Evolutionary conservation across 75 land plant species (phyloP).

Genomic region (Pinus taeda): DNA sequence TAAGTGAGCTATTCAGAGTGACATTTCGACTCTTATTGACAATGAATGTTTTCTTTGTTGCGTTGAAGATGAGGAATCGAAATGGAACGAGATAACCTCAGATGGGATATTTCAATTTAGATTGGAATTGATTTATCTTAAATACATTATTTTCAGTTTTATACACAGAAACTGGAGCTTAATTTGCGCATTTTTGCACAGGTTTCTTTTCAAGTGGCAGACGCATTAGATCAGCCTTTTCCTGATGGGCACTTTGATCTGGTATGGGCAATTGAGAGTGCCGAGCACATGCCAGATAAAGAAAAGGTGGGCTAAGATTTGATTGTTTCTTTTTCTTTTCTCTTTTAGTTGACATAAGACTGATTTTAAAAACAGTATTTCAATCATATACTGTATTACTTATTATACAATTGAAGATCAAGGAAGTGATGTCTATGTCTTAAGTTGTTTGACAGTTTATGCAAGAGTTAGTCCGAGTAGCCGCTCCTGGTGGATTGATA

Average conservation of each 20-base stretch:
- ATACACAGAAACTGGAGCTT: too few species aligned
- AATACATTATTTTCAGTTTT: too few species aligned
- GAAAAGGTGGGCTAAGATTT: constrained; percentile 44
- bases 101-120: too few species aligned
- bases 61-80: constrained; percentile 41
- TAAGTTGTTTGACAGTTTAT: constrained; percentile 52
- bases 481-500: constrained; percentile 89
- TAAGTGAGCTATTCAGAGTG: too few species aligned
- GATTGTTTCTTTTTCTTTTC: neutral
- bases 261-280: constrained; percentile 99
- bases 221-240: constrained; percentile 92
- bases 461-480: constrained; percentile 78
- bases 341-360: too few species aligned
- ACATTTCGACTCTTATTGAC: too few species aligned
- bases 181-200: constrained; percentile 9
- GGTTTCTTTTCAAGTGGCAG: constrained; percentile 87
- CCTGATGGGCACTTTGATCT: constrained; percentile 81
- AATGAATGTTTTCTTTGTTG: too few species aligned
- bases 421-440: too few species aligned
- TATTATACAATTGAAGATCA: too few species aligned
- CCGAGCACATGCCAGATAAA: constrained; percentile 99
- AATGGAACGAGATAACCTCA: neutral
- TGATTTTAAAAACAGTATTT: too few species aligned
- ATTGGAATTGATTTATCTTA: too few species aligned
- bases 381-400: too few species aligned